These are phyloP conservation scores for Magnaporthiopsis incrustans DNA, from an alignment of 2,329 filamentous ascomycete genomes.

Conservation along the genomic window DNA sequence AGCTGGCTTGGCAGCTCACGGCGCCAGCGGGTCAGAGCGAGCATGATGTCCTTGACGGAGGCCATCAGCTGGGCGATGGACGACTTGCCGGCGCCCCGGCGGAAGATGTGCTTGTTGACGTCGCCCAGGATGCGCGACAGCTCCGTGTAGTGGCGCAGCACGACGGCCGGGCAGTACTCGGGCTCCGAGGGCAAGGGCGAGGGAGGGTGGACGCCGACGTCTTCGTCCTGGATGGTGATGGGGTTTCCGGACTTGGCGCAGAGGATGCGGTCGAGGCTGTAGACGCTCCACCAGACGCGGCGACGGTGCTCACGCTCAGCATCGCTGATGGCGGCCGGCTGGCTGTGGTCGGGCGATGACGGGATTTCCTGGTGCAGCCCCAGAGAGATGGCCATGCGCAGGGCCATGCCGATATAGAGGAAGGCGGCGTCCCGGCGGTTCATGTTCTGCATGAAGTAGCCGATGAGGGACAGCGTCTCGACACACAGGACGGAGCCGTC, in stretches of 20 bases:
- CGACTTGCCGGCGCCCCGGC: constrained; percentile 33
- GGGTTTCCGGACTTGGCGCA: constrained; percentile 47
- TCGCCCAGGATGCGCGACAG: constrained; percentile 43
- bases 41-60: constrained; percentile 42
- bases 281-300: constrained; percentile 48
- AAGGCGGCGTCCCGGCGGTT: constrained; percentile 41
- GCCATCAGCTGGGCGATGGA: constrained; percentile 36
- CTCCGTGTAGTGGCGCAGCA: constrained; percentile 43
- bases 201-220: constrained; percentile 36
- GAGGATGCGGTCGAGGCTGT: constrained; percentile 44
- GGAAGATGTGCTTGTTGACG: constrained; percentile 39
- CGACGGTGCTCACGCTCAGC: constrained; percentile 39
- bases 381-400: constrained; percentile 49
- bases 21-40: constrained; percentile 41
- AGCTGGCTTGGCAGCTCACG: constrained; percentile 37
- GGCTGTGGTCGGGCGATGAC: constrained; percentile 15
- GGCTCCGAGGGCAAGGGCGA: constrained; percentile 27
- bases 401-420: constrained; percentile 42
- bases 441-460: constrained; percentile 44
- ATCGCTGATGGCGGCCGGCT: not conserved
- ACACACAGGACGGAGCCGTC: constrained; percentile 46
- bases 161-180: constrained; percentile 35
- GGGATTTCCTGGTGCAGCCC: constrained; percentile 47
- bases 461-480: constrained; percentile 44
- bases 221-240: constrained; percentile 45